phyloP scores from a whole-genome alignment of 2,329 filamentous ascomycete species.

The Fonsecaea pedrosoi region DNA sequence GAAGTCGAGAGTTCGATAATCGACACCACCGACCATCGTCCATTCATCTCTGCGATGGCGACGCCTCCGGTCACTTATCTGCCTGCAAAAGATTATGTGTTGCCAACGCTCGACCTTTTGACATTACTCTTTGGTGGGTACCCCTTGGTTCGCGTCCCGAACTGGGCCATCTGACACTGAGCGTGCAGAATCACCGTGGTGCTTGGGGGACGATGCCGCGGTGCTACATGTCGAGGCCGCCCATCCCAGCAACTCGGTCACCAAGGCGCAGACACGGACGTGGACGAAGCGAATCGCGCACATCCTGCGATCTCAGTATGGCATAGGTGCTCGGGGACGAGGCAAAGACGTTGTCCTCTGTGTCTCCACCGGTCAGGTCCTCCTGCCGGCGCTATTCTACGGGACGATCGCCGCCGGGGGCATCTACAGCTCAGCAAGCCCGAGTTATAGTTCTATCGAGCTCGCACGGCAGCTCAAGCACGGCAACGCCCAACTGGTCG shows the following conservation, averaged over 20 bases:
- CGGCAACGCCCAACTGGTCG: slow-evolving; percentile 44
- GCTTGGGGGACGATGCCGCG: slow-evolving; percentile 52
- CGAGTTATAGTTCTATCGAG: slow-evolving; percentile 31
- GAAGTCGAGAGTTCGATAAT: too few species aligned
- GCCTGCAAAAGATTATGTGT: too few species aligned
- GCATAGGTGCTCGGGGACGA: slow-evolving; percentile 58
- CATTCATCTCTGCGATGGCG: too few species aligned
- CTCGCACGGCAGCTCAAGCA: slow-evolving; percentile 34
- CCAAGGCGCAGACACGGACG: slow-evolving; percentile 57
- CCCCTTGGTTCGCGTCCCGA: too few species aligned
- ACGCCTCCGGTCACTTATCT: too few species aligned
- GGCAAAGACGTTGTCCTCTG: slow-evolving; percentile 63
- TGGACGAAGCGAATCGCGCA: slow-evolving; percentile 62
- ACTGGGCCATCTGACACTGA: too few species aligned
- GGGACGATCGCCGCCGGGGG: slow-evolving; percentile 66
- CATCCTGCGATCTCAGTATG: slow-evolving; percentile 60
- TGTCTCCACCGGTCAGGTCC: slow-evolving; percentile 63
- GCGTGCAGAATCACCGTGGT: slow-evolving; percentile 28
- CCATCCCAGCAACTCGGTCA: slow-evolving; percentile 61
- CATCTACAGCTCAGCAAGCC: slow-evolving; percentile 57
- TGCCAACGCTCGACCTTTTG: too few species aligned
- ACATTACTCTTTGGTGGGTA: too few species aligned
- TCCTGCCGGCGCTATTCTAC: slow-evolving; percentile 62
- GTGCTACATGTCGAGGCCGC: slow-evolving; percentile 65
- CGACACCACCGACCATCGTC: too few species aligned